Evolutionary conservation across 768 basidiomycete species (phyloP).

Genomic region (Gautieria morchelliformis): DNA sequence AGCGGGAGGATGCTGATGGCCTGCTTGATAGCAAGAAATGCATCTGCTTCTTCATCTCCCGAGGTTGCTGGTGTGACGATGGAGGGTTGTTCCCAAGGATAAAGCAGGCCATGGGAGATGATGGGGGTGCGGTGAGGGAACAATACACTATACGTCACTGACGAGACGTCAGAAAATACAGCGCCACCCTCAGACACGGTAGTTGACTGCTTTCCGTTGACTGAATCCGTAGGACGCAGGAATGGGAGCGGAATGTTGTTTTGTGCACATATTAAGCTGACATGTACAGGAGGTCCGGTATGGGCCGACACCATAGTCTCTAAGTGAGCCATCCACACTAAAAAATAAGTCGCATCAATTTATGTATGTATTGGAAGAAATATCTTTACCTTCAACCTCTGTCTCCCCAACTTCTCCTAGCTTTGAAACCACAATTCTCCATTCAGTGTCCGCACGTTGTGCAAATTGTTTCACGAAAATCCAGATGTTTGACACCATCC

Average conservation of each 20-base stretch:
- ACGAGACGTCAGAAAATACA: conserved; percentile 9
- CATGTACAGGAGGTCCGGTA: conserved; percentile 41
- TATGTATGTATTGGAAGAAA: background rate
- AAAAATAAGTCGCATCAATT: conserved; percentile 3
- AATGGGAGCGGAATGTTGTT: conserved; percentile 52
- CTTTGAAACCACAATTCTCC: conserved; percentile 68
- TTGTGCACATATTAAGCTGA: conserved; percentile 53
- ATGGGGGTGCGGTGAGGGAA: conserved; percentile 22
- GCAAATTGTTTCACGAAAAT: conserved; percentile 55
- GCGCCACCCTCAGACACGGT: background rate
- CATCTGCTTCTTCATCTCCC: conserved; percentile 19
- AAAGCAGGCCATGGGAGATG: conserved; percentile 33
- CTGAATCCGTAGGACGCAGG: conserved; percentile 17
- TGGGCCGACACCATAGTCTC: conserved; percentile 29
- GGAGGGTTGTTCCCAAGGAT: conserved; percentile 33
- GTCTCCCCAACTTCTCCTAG: conserved; percentile 46
- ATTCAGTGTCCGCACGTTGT: conserved; percentile 61
- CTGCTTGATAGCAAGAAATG: conserved; percentile 21
- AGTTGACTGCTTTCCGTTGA: background rate
- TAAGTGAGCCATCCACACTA: conserved; percentile 60
- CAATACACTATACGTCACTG: conserved; percentile 1
- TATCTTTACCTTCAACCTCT: conserved; percentile 53
- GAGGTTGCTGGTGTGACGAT: conserved; percentile 30
- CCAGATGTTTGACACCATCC: conserved; percentile 57
- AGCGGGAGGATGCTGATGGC: conserved; percentile 42